Evolutionary conservation across 345 rosid species (phyloP).

Genomic region (Crucihimalaya himalaica): DNA sequence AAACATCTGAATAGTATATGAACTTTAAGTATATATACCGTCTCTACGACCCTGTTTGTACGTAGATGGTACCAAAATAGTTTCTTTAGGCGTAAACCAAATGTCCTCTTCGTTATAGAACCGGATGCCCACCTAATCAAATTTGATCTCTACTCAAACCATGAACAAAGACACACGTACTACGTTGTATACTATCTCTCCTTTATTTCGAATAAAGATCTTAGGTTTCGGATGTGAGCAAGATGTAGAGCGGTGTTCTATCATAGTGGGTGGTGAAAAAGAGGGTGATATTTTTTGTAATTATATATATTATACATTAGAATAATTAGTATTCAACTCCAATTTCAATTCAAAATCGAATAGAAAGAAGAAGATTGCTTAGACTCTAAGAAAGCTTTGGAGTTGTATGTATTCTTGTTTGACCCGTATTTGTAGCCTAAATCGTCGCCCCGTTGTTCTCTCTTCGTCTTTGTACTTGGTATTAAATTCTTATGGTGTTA

Average conservation of each 20-base stretch:
- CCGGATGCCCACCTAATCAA: too few relatives aligned
- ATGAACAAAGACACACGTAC: conserved; percentile 11
- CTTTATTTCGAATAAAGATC: not conserved
- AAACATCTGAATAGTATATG: not conserved
- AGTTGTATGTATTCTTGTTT: conserved; percentile 63
- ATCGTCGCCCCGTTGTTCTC: conserved; percentile 59
- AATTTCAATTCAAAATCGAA: conserved; percentile 13
- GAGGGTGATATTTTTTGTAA: not conserved
- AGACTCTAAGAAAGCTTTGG: conserved; percentile 50
- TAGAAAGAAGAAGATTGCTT: conserved; percentile 50
- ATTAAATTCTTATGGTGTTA: conserved; percentile 8
- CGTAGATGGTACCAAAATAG: not conserved
- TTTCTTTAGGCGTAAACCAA: not conserved
- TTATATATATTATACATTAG: not conserved
- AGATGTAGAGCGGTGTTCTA: not conserved
- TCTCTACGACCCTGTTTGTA: not conserved
- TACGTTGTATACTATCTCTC: conserved; percentile 3
- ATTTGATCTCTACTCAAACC: not conserved
- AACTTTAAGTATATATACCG: not conserved
- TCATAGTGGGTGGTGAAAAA: conserved; percentile 9
- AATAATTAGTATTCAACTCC: conserved; percentile 6
- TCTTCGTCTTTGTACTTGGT: conserved; percentile 34
- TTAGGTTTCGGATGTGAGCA: not conserved
- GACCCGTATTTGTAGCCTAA: conserved; percentile 77
- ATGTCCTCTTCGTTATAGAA: not conserved